Conservation (phyloP, 2,329 filamentous ascomycete species). For the Claviceps fusiformis region DNA sequence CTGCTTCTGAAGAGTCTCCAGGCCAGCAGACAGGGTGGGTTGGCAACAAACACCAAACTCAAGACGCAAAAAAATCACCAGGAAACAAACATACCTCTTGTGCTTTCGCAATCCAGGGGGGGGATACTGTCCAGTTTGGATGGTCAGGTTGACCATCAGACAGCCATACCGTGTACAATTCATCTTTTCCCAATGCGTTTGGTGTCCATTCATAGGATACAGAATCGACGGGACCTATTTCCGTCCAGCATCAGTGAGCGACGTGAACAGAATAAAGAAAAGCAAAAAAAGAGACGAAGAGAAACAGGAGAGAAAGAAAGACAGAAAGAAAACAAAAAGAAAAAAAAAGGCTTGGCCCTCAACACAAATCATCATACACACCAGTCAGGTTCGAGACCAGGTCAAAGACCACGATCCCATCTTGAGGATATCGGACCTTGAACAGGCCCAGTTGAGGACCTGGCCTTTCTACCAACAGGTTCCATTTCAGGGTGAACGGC, state of each 20-base stretch:
- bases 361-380: conserved; percentile 8
- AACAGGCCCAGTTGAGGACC: conserved; percentile 16
- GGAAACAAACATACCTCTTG: conserved; percentile 9
- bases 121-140: conserved; percentile 18
- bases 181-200: conserved; percentile 11
- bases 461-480: conserved; percentile 13
- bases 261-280: neutral
- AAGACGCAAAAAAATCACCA: neutral
- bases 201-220: conserved; percentile 18
- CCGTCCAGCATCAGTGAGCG: conserved; percentile 4
- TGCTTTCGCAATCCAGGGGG: conserved; percentile 17
- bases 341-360: neutral
- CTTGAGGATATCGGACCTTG: conserved; percentile 17
- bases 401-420: conserved; percentile 17
- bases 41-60: neutral
- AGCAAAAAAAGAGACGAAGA: neutral
- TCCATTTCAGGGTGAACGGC: conserved; percentile 17
- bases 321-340: too few species aligned
- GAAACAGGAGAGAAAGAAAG: too few species aligned
- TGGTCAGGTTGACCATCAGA: conserved; percentile 11
- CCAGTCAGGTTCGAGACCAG: conserved; percentile 18
- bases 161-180: conserved; percentile 18
- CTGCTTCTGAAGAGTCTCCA: neutral
- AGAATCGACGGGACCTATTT: conserved; percentile 13
- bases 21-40: neutral